A percentile compares a stretch with the other conserved stretches of the same genome.
Evolutionary conservation across 495 filamentous ascomycete genomes (phyloP).

Genomic region (Friedmanniomyces endolithicus): DNA sequence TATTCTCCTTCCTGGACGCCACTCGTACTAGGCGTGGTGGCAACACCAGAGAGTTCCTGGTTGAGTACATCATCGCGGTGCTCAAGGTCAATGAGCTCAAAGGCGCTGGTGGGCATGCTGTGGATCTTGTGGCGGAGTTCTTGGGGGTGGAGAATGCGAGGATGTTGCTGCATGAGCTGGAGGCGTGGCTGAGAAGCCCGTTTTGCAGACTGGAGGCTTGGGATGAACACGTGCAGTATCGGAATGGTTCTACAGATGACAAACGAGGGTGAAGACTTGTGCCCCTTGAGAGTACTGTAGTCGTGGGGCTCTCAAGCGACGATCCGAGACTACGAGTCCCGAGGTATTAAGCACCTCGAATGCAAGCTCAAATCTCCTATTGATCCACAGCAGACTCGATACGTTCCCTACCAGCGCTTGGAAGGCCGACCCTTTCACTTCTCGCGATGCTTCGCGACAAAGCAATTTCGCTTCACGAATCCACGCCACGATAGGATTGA

Average conservation of each 20-base stretch:
- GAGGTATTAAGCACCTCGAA: too few relatives aligned
- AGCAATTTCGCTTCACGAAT: too few relatives aligned
- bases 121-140: slow-evolving; percentile 79
- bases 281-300: too few relatives aligned
- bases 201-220: slow-evolving; percentile 56
- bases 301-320: not conserved
- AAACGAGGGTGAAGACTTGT: not conserved
- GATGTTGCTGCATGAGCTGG: slow-evolving; percentile 75
- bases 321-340: too few relatives aligned
- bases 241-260: not conserved
- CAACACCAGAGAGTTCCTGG: slow-evolving; percentile 69
- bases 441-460: too few relatives aligned
- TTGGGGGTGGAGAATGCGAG: slow-evolving; percentile 64
- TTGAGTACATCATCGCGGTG: slow-evolving; percentile 81
- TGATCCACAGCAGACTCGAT: too few relatives aligned
- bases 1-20: slow-evolving; percentile 63
- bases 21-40: slow-evolving; percentile 37
- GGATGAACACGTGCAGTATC: slow-evolving; percentile 73
- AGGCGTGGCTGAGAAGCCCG: slow-evolving; percentile 70
- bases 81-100: slow-evolving; percentile 86
- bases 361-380: too few relatives aligned
- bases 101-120: slow-evolving; percentile 69
- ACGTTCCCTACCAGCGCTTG: too few relatives aligned
- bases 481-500: too few relatives aligned
- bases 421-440: too few relatives aligned